Evolutionary conservation across 345 rosid species (phyloP).

Genomic region (Mangifera indica): DNA sequence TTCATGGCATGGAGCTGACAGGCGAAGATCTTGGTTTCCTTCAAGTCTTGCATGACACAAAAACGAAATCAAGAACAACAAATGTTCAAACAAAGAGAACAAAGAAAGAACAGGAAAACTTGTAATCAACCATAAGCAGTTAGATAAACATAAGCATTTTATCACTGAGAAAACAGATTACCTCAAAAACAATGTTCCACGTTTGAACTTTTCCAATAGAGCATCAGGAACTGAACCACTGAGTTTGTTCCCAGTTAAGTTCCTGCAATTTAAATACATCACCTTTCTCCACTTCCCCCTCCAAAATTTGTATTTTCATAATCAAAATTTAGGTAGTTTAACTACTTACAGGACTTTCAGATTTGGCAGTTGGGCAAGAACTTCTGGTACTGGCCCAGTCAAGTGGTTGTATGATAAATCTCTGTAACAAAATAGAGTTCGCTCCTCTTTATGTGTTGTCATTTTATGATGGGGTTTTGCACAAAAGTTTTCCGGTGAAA

Average conservation of each 20-base stretch:
- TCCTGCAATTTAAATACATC: not conserved
- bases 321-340: not conserved
- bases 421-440: conserved; percentile 15
- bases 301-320: not conserved
- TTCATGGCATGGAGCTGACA: not conserved
- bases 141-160: not conserved
- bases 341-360: not conserved
- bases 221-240: not conserved
- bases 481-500: not conserved
- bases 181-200: not conserved
- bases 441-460: not conserved
- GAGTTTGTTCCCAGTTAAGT: not conserved
- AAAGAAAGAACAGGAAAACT: not conserved
- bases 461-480: not conserved
- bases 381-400: conserved; percentile 5
- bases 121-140: not conserved
- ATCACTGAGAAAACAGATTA: too few species aligned
- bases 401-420: conserved; percentile 35
- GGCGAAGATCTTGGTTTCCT: not conserved
- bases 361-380: conserved; percentile 22
- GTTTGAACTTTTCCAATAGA: not conserved
- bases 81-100: not conserved
- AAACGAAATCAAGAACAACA: too few species aligned
- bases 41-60: not conserved
- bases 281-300: not conserved